Conservation (phyloP, 345 rosid species). For the Brassica incana region DNA sequence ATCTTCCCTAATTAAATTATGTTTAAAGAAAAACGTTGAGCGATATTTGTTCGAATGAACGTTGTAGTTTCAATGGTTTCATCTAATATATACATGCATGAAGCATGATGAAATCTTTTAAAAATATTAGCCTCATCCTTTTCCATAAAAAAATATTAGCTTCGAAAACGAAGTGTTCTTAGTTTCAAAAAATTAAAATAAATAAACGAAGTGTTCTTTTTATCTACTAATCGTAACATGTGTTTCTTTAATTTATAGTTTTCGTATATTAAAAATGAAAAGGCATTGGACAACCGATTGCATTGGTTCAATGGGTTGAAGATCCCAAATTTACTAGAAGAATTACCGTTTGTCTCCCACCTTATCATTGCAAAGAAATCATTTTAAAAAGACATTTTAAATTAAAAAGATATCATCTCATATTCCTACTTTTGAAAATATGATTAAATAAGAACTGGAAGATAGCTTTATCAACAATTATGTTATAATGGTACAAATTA, state of each 20-base stretch:
- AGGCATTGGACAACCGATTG: background rate
- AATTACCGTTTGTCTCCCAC: background rate
- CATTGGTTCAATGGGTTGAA: background rate
- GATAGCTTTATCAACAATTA: background rate
- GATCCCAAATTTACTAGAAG: background rate
- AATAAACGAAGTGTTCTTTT: background rate
- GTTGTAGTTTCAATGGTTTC: background rate
- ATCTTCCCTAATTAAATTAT: background rate
- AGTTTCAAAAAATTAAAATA: too few species aligned
- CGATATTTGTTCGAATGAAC: background rate
- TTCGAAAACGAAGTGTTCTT: too few species aligned
- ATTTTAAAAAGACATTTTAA: background rate
- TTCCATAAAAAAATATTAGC: too few species aligned
- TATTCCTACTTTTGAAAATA: background rate
- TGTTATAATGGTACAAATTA: background rate
- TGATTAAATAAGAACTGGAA: background rate
- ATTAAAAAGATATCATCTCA: background rate
- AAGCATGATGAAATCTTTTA: background rate
- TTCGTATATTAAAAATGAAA: background rate
- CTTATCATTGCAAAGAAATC: background rate
- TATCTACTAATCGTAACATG: background rate
- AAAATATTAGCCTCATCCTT: background rate
- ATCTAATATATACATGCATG: background rate
- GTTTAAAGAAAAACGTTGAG: background rate
- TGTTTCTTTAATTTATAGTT: conserved; percentile 1